Evolutionary conservation across 139 green algal genomes (phyloP), one percentile per base, ranked within the genome.

Genomic region (Chlamydomonas applanata): DNA sequence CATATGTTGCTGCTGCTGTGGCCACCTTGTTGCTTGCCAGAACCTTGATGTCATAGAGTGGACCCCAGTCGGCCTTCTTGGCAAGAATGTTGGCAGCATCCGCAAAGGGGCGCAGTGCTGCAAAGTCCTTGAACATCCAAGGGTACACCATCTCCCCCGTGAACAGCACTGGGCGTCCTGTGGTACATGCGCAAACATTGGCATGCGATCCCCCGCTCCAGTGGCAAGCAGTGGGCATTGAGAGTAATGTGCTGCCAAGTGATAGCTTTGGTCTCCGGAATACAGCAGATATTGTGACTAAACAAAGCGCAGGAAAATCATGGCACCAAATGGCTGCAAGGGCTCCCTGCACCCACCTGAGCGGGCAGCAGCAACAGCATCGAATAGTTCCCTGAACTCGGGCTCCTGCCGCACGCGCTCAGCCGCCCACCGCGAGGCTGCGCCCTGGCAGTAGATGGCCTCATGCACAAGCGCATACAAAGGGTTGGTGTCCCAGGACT

Each of bases 391-490:
- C 0, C 64, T 63, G 53, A 83, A 93, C n/a, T 91, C 66, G 25
- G 56, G 29, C 66, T 78, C 60, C 45, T 89, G 29, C 9, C 83
- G 73, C 61, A 96, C 76, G 14, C 82, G 72, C 35, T 96, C 79
- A 2, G 90, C 92, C 11, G 90, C 85, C 92, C 91, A 97, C 69
- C 73, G 67, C 29, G 79, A 86, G 9, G 87, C 79, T 24, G 54
- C 78, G 5, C 84, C 86, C 62, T 97, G 88, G 82, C 90, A 97
- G 86, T 99, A 99, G 80, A 97, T 97, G 19, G 89, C n/a, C 81
- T 99, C 95, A 69, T 99, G 95, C 74, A 99, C 83, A 13, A 98
- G 69, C 3, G 90, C 91, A 71, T 98, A 99, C 54, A 99, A 73
- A 0, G 93, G 92, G 83, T 98, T 98, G 72, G 88, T 94, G 75